These are phyloP conservation scores for Geosmithia flava DNA, from an alignment of 2,329 filamentous ascomycete genomes.

Conservation along the genomic window DNA sequence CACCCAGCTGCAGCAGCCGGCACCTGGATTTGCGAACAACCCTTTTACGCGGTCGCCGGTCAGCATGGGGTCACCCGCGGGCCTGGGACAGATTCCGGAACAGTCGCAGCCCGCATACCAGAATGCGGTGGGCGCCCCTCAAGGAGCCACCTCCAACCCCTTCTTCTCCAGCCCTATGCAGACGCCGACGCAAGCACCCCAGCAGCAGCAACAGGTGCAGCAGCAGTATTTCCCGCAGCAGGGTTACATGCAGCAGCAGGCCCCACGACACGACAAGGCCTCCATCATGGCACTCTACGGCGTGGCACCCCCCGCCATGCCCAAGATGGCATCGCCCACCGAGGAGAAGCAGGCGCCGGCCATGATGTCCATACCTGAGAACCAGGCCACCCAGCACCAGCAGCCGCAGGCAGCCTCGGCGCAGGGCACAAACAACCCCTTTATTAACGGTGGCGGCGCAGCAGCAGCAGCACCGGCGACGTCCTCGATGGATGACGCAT, in stretches of 20 bases:
- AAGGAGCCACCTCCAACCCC: constrained; percentile 13
- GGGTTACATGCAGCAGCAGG: constrained; percentile 18
- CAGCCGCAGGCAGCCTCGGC: constrained; percentile 6
- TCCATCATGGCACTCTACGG: constrained; percentile 68
- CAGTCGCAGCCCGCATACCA: constrained; percentile 33
- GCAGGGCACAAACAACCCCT: constrained; percentile 42
- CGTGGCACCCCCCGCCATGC: constrained; percentile 40
- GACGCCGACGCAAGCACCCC: constrained; percentile 11
- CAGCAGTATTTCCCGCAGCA: constrained; percentile 12
- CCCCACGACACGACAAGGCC: constrained; percentile 50
- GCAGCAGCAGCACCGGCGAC: background rate
- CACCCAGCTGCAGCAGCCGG: constrained; percentile 19
- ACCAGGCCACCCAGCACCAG: constrained; percentile 10
- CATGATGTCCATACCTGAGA: constrained; percentile 15
- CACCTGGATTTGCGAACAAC: constrained; percentile 25
- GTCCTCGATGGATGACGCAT: constrained; percentile 13
- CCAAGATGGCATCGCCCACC: constrained; percentile 21
- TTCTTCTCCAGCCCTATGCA: constrained; percentile 20
- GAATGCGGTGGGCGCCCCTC: constrained; percentile 2
- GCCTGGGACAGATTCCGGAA: constrained; percentile 38
- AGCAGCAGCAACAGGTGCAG: constrained; percentile 13
- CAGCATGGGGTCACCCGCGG: constrained; percentile 32
- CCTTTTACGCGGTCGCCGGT: constrained; percentile 38
- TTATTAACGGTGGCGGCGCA: constrained; percentile 23
- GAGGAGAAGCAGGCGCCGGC: constrained; percentile 13